A percentile compares a stretch with the other conserved stretches of the same genome.
Evolutionary conservation across 805 yeast genomes (phyloP).

Genomic region (Ogataea corticis): DNA sequence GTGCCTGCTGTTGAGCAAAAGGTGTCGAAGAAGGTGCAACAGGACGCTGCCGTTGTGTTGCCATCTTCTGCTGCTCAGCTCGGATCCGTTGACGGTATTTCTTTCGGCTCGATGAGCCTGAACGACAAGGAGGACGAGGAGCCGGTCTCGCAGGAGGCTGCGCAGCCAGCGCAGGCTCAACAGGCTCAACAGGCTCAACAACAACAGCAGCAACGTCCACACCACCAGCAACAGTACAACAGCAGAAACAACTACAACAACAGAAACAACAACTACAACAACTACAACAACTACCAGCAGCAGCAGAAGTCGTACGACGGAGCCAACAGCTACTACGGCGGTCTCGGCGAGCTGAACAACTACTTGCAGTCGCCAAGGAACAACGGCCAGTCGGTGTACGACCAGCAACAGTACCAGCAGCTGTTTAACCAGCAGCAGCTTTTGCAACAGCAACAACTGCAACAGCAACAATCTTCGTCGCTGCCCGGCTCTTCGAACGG

Average conservation of each 20-base stretch:
- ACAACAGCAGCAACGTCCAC: slow-evolving; percentile 17
- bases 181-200: slow-evolving; percentile 18
- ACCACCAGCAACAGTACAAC: slow-evolving; percentile 23
- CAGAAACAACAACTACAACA: slow-evolving; percentile 19
- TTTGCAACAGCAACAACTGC: slow-evolving; percentile 18
- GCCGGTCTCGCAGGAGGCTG: slow-evolving; percentile 15
- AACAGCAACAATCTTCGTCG: slow-evolving; percentile 20
- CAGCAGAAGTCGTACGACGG: slow-evolving; percentile 20
- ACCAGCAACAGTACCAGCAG: slow-evolving; percentile 29
- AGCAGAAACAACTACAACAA: slow-evolving; percentile 22
- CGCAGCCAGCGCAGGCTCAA: slow-evolving; percentile 27
- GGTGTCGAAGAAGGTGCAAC: slow-evolving; percentile 13
- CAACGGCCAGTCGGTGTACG: slow-evolving; percentile 26
- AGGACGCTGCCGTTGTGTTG: slow-evolving; percentile 41
- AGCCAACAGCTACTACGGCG: slow-evolving; percentile 22
- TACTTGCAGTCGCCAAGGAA: slow-evolving; percentile 27
- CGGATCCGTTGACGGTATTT: slow-evolving; percentile 48
- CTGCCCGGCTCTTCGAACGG: slow-evolving; percentile 16
- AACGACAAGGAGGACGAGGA: slow-evolving; percentile 42
- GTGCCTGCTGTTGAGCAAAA: too few relatives aligned
- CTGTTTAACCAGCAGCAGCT: slow-evolving; percentile 24
- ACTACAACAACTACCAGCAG: slow-evolving; percentile 19
- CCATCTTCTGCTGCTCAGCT: slow-evolving; percentile 48
- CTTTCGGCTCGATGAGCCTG: slow-evolving; percentile 54
- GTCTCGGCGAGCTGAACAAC: slow-evolving; percentile 29